A percentile compares a stretch with the other conserved stretches of the same genome.
Conservation (phyloP, 208 protist genomes). For the Lotmaria passim region DNA sequence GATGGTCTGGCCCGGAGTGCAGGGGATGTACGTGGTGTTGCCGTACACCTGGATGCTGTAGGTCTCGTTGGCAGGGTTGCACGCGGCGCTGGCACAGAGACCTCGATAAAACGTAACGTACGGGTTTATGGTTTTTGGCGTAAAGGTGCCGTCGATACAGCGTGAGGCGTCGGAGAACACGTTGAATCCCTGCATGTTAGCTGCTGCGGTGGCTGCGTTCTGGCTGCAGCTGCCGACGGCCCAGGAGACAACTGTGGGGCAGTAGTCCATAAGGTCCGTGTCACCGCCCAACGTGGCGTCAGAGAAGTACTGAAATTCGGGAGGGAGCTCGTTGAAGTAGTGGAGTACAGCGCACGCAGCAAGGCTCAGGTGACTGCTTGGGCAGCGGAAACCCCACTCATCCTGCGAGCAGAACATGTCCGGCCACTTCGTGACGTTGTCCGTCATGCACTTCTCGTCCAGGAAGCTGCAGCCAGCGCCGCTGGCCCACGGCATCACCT, state of each 20-base stretch:
- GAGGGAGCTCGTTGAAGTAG: constrained; percentile 11
- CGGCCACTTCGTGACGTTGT: constrained; percentile 38
- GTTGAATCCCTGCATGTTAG: constrained; percentile 7
- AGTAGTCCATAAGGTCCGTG: constrained; percentile 51
- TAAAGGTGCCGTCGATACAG: constrained; percentile 23
- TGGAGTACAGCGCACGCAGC: constrained; percentile 32
- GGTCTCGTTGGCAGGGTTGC: neutral
- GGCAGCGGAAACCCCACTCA: constrained; percentile 32
- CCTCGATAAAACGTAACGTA: neutral
- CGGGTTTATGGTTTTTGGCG: neutral
- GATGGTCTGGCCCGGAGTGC: neutral
- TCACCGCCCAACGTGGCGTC: constrained; percentile 15
- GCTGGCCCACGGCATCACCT: constrained; percentile 77
- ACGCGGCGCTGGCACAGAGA: neutral
- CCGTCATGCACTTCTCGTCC: constrained; percentile 42
- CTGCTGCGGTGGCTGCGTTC: neutral
- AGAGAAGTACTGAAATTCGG: constrained; percentile 60
- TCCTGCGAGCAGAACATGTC: constrained; percentile 54
- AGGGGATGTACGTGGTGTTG: neutral
- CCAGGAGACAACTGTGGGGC: constrained; percentile 38
- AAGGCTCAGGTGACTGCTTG: constrained; percentile 27
- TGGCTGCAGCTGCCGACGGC: constrained; percentile 26
- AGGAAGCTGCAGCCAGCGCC: constrained; percentile 65
- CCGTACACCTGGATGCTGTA: constrained; percentile 12
- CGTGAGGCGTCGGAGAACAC: constrained; percentile 4